Conservation (phyloP, 179 eudicot species). For the Drosera spatulata region DNA sequence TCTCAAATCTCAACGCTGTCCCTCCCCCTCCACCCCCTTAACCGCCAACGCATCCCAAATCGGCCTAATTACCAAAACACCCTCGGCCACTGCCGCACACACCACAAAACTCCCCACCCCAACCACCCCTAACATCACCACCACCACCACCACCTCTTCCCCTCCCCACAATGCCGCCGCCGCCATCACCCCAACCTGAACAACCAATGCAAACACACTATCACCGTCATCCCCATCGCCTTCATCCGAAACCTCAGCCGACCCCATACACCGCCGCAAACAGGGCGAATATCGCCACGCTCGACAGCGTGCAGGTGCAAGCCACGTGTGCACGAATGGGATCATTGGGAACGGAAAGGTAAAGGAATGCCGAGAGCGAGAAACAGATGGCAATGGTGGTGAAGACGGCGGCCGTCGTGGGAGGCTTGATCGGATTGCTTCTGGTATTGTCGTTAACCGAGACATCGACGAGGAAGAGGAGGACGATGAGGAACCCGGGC, state of each 20-base stretch:
- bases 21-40: too few relatives aligned
- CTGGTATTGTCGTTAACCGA: slow-evolving; percentile 31
- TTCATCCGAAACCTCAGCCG: slow-evolving; percentile 29
- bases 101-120: slow-evolving; percentile 22
- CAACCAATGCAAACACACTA: slow-evolving; percentile 9
- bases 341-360: slow-evolving; percentile 15
- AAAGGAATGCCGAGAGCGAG: slow-evolving; percentile 28
- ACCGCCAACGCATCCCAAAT: slow-evolving; percentile 31
- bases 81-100: slow-evolving; percentile 33
- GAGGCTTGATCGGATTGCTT: not conserved
- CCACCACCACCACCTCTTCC: slow-evolving; percentile 7
- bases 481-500: slow-evolving; percentile 55
- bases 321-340: slow-evolving; percentile 11
- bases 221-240: slow-evolving; percentile 15
- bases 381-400: slow-evolving; percentile 19
- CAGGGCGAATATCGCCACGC: slow-evolving; percentile 25
- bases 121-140: slow-evolving; percentile 17
- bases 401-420: slow-evolving; percentile 17
- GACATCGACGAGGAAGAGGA: slow-evolving; percentile 40
- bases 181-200: slow-evolving; percentile 19
- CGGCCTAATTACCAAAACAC: slow-evolving; percentile 43
- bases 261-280: slow-evolving; percentile 34
- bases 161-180: slow-evolving; percentile 37
- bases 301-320: slow-evolving; percentile 52
- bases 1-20: slow-evolving; percentile 8